Evolutionary conservation across 1,284 basidiomycete genomes (phyloP), one percentile per base, ranked within the genome.

Genomic region (Xerocomus cyaneibrunnescens): DNA sequence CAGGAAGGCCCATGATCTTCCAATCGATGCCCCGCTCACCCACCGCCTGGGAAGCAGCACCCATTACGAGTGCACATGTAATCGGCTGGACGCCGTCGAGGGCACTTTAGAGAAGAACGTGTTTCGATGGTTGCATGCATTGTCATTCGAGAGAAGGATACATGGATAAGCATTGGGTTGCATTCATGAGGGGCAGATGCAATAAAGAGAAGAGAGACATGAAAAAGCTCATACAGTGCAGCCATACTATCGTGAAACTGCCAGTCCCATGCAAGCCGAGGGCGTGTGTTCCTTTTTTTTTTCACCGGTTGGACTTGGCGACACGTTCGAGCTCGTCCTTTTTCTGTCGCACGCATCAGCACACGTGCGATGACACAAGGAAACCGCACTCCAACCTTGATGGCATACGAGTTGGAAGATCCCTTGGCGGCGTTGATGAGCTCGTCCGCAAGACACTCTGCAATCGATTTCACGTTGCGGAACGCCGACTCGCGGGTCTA

Each of bases 381-480:
- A 8, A 7, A 27, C 3, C 1, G 2, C 9, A 13, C n/a, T 22
- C 78, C 43, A 44, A 88, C 89, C 88, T 97, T 97, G 85, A 99
- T 99, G 64, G 97, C 96, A 74, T 98, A 99, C 58, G 96, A 98
- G 90, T 99, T 99, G 69, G 95, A 98, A 55, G 97, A 99, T 62
- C 97, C 97, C 84, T 99, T 99, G 67, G 97, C 97, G 56, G 97
- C 97, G 78, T 99, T 99, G 85, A 99, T 98, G 67, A 99, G 89
- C 77, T 99, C 97, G 73, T 99, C 97, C 61, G 97, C 97, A 57
- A 99, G 85, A 79, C 96, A 98, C 80, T 98, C 94, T 56, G 94
- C 93, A 65, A 99, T 90, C 59, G 94, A 97, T 80, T 99, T 99
- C 72, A 98, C 92, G 80, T 99, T 99, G 76, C 97, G 93, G 94